Evolutionary conservation across 371 early-diverging fungal species (phyloP).

Genomic region (Neoconidiobolus thromboides): DNA sequence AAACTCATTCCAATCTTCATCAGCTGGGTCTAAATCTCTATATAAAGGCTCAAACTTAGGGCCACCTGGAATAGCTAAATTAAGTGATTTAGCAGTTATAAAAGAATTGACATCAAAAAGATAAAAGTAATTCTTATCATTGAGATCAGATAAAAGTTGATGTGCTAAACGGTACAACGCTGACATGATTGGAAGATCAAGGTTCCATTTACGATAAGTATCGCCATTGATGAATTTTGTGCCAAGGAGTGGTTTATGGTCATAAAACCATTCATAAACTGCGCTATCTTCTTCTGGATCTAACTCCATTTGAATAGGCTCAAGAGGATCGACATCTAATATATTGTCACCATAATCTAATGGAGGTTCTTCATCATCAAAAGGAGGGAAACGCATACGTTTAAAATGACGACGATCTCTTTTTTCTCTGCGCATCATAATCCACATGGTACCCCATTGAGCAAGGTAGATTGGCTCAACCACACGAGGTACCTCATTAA

Average conservation of each 20-base stretch:
- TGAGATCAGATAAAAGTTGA: slow-evolving; percentile 82
- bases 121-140: slow-evolving; percentile 91
- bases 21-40: slow-evolving; percentile 74
- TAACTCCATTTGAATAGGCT: slow-evolving; percentile 96
- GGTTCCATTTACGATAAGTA: slow-evolving; percentile 79
- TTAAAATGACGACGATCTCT: slow-evolving; percentile 94
- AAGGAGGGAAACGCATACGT: slow-evolving; percentile 95
- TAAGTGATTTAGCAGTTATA: slow-evolving; percentile 92
- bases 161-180: slow-evolving; percentile 81
- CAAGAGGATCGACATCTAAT: slow-evolving; percentile 89
- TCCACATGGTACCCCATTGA: slow-evolving; percentile 99
- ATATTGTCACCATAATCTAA: slow-evolving; percentile 96
- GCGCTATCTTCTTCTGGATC: slow-evolving; percentile 88
- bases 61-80: slow-evolving; percentile 98
- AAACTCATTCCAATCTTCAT: slow-evolving; percentile 99
- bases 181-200: slow-evolving; percentile 86
- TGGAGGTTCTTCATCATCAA: slow-evolving; percentile 97
- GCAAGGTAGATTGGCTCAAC: slow-evolving; percentile 91
- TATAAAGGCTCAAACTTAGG: slow-evolving; percentile 95
- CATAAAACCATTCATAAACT: slow-evolving; percentile 94
- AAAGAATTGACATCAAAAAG: slow-evolving; percentile 87
- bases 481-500: slow-evolving; percentile 89
- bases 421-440: slow-evolving; percentile 97
- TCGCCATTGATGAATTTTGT: slow-evolving; percentile 75
- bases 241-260: slow-evolving; percentile 78